A percentile compares a stretch with the other conserved stretches of the same genome.
Conservation (phyloP, 2,329 filamentous ascomycete species). For the Myriosclerotinia scirpicola region DNA sequence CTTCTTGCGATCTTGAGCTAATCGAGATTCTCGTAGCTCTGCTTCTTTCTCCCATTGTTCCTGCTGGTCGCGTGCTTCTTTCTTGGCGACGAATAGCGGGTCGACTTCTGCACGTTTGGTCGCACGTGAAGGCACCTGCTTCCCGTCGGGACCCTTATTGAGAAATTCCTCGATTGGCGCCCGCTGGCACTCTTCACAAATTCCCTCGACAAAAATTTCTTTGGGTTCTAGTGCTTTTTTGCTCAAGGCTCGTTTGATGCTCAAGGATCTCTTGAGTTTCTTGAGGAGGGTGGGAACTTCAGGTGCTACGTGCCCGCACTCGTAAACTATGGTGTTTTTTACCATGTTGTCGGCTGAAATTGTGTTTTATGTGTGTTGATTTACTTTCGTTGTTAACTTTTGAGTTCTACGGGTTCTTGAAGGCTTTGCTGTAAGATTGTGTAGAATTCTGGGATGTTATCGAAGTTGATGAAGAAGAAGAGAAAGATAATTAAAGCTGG, state of each 20-base stretch:
- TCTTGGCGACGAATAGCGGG: too few relatives aligned
- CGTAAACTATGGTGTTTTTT: not conserved
- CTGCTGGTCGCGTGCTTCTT: too few relatives aligned
- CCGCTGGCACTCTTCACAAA: not conserved
- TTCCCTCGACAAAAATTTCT: not conserved
- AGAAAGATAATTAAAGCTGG: not conserved
- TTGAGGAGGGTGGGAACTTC: not conserved
- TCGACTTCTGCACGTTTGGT: too few relatives aligned
- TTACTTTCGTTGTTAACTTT: not conserved
- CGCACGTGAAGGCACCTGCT: too few relatives aligned
- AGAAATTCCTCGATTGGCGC: not conserved
- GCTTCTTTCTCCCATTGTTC: too few relatives aligned
- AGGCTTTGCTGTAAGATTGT: not conserved
- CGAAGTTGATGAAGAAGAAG: not conserved
- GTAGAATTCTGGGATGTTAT: not conserved
- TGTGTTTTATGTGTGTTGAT: not conserved
- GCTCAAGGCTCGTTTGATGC: not conserved
- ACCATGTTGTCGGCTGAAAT: not conserved
- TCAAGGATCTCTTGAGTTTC: not conserved
- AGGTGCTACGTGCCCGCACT: not conserved
- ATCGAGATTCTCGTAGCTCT: too few relatives aligned
- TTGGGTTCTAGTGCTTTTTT: not conserved
- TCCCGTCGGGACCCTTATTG: not conserved
- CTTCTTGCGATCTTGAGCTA: too few relatives aligned
- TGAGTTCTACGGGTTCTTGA: not conserved